Base-by-base conservation (phyloP, 352 stramenopile species). In the Pythium brachiatum region DNA sequence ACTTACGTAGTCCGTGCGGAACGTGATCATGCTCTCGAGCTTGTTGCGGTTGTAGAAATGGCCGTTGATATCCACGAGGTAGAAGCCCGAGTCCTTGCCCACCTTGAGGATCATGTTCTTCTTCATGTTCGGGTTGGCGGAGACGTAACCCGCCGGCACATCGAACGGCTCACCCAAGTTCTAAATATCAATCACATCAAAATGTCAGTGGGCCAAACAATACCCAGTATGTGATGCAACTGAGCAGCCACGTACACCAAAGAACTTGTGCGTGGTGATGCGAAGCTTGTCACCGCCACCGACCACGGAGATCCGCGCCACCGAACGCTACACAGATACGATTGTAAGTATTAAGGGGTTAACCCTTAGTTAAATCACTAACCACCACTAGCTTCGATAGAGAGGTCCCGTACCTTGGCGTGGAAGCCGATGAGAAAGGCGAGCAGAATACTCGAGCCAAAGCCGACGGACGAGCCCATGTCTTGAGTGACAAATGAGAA, bases 41-140 rank as follows among this genome's bases (percentile, higher is more conserved):
- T 92, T 95, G 32, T 85, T 74, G 66, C 86, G 83, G 72, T 95
- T 95, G 78, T 88, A 92, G 56, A 95, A 95, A 20, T 84, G 84
- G 60, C 86, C 86, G 41, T 79, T 73, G 29, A 82, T 75, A 59
- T 95, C 86, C 20, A 92, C 85, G 34, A 95, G 78, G 67, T 81
- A 95, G 62, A 93, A 95, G 4, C 77, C 83, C 16, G 73, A 75
- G 26, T 80, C 81, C 52, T 81, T 88, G 34, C 71, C 81, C 23
- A 95, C 62, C 61, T 95, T 95, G 46, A 95, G 70, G 57, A 92
- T 92, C 57, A 95, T 90, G 66, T 92, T 91, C 66, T 88, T 93
- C 62, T 88, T 89, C 54, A 76, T 93, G 67, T 93, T 90, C 3
- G 83, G 83, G 60, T 92, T 73, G 21, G 83, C 86, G 43, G 83